A percentile compares a stretch with the other conserved stretches of the same genome.
Conservation (phyloP, 805 yeast genomes). For the Peterozyma xylosa region DNA sequence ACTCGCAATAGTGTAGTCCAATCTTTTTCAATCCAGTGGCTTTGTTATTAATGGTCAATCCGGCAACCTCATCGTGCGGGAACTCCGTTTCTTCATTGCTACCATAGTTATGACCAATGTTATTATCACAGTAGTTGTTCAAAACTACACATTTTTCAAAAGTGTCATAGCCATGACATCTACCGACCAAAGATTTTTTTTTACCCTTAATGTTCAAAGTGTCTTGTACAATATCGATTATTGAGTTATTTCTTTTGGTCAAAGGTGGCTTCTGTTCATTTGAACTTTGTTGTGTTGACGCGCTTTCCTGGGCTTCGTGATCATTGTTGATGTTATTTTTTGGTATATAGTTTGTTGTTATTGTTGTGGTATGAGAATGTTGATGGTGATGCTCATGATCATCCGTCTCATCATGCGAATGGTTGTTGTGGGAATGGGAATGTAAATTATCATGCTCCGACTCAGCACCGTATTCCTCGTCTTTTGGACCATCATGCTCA, state of each 20-base stretch:
- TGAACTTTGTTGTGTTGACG: neutral
- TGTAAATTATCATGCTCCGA: neutral
- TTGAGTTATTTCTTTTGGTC: constrained; percentile 12
- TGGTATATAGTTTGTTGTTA: neutral
- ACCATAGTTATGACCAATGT: neutral
- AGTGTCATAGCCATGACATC: constrained; percentile 21
- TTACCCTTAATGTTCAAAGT: constrained; percentile 17
- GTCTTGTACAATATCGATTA: constrained; percentile 14
- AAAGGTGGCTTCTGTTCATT: neutral
- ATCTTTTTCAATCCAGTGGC: neutral
- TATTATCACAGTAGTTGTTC: neutral
- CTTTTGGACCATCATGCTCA: constrained; percentile 16
- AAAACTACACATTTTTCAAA: constrained; percentile 10
- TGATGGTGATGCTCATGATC: constrained; percentile 9
- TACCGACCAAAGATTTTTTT: constrained; percentile 6
- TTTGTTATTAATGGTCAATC: neutral
- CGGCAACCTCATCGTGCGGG: neutral
- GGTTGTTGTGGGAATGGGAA: constrained; percentile 4
- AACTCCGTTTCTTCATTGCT: neutral
- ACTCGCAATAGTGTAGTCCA: constrained; percentile 22
- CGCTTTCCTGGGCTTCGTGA: neutral
- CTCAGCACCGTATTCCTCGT: neutral
- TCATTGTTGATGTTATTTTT: neutral
- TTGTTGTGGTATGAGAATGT: constrained; percentile 9
- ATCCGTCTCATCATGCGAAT: constrained; percentile 3